Evolutionary conservation across 179 eudicot species (phyloP).

Genomic region (Actinidia arguta): DNA sequence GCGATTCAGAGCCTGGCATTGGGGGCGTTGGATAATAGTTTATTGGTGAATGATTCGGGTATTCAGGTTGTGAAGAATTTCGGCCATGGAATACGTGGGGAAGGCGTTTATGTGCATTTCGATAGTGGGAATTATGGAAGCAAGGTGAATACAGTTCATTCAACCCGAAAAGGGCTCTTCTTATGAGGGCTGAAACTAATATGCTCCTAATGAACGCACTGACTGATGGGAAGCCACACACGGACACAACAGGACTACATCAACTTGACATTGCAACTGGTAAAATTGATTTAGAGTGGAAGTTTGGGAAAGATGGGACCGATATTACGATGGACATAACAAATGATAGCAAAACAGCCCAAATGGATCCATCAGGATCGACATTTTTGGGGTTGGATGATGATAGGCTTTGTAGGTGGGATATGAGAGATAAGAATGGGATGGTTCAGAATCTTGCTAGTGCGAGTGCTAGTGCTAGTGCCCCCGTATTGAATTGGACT

Average conservation of each 20-base stretch:
- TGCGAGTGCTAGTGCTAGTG: no score
- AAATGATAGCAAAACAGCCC: conserved; percentile 82
- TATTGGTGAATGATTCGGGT: conserved; percentile 72
- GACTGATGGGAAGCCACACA: conserved; percentile 70
- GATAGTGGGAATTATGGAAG: conserved; percentile 37
- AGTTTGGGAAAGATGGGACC: conserved; percentile 90
- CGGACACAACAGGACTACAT: conserved; percentile 72
- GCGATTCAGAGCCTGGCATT: conserved; percentile 93
- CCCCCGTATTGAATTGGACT: conserved; percentile 88
- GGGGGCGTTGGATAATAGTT: conserved; percentile 94
- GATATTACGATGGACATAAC: conserved; percentile 90
- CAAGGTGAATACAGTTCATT: conserved; percentile 23
- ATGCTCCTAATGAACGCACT: conserved; percentile 93
- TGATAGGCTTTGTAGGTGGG: conserved; percentile 93
- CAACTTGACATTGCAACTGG: conserved; percentile 97
- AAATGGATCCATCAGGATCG: conserved; percentile 90
- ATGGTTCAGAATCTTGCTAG: conserved; percentile 74
- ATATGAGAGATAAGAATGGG: conserved; percentile 88
- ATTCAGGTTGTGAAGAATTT: conserved; percentile 96
- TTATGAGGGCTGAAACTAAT: conserved; percentile 96
- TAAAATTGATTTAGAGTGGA: conserved; percentile 90
- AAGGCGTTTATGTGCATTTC: conserved; percentile 85
- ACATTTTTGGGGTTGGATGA: conserved; percentile 95
- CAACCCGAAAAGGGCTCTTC: conserved; percentile 83
- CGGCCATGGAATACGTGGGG: conserved; percentile 95